Base-by-base conservation (phyloP, 1,284 basidiomycete genomes). In the Schizophyllum commune region DNA sequence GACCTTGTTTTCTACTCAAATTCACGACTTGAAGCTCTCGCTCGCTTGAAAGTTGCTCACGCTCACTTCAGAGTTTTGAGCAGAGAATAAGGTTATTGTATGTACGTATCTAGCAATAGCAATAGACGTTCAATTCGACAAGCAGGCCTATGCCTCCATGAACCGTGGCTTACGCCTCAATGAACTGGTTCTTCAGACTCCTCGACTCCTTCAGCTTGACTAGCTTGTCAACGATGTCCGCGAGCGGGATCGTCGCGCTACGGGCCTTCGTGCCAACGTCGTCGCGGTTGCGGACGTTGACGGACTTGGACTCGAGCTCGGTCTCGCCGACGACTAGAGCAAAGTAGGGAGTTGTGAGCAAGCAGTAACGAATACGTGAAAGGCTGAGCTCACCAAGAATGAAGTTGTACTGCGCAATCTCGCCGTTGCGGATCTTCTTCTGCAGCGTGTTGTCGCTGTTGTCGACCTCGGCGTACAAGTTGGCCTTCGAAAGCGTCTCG, bases 361-460 rank as follows among this genome's bases (percentile, higher is more conserved):
- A n/a, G n/a, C n/a, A n/a, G n/a, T 34, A 34, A 15, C 32, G 55
- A 32, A 39, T 17, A 57, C 21, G 34, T 32, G 1, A 51, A 62
- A 52, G 64, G 22, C 39, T 51, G 62, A n/a, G 75, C 88, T 64
- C 65, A 95, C 94, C 94, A 65, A 98, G 83, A 68, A 98, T 94
- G 73, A 98, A 98, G 79, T 98, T 99, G 79, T 97, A 97, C 72
- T 96, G 94, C 32, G 92, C 89, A 66, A 94, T 85, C 74, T 96
- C 92, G 32, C 89, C 93, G 70, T 94, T 96, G 32, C 93, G 83
- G 69, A 99, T 94, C 83, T 98, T 99, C 84, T 99, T 99, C 65
- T 86, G 89, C 32, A 99, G 83, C 1, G 97, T 99, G 73, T 98
- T 92, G 60, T 92, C 88, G 32, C 90, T 86, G 65, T 96, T 88